Percentiles rank a stretch among this genome's conserved stretches.
Conservation (phyloP, 345 rosid species). For the Draba incana region DNA sequence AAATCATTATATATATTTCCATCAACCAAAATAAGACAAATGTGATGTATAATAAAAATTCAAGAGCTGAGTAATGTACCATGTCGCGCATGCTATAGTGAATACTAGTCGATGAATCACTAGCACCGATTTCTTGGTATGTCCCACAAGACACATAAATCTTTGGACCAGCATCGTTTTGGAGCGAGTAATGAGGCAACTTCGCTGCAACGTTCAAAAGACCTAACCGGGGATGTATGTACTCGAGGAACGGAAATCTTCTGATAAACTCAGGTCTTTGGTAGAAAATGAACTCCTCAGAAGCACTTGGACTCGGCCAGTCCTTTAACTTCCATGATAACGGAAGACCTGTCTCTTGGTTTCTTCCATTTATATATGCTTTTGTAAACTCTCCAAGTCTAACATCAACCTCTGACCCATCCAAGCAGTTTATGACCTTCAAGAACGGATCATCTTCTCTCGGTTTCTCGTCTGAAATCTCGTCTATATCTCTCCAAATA, state of each 20-base stretch:
- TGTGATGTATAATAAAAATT: not conserved
- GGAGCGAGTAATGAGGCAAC: conserved; percentile 92
- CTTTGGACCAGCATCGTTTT: conserved; percentile 94
- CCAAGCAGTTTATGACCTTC: conserved; percentile 77
- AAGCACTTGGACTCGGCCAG: conserved; percentile 94
- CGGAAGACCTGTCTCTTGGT: conserved; percentile 52
- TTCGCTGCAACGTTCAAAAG: conserved; percentile 95
- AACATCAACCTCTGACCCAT: conserved; percentile 81
- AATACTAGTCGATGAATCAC: conserved; percentile 69
- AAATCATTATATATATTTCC: not conserved
- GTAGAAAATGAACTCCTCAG: conserved; percentile 87
- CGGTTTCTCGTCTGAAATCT: conserved; percentile 67
- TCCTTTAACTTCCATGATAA: conserved; percentile 80
- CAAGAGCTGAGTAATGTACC: conserved; percentile 38
- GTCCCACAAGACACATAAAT: conserved; percentile 78
- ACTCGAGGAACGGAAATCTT: conserved; percentile 93
- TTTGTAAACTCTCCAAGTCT: conserved; percentile 68
- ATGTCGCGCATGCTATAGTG: conserved; percentile 65
- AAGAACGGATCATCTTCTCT: conserved; percentile 66
- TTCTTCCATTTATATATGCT: conserved; percentile 71
- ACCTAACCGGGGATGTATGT: conserved; percentile 90
- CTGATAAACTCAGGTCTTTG: conserved; percentile 88
- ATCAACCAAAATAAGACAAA: conserved; percentile 12
- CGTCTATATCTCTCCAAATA: conserved; percentile 77
- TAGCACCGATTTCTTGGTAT: conserved; percentile 55